Percentiles rank a stretch among this genome's conserved stretches.
These are phyloP conservation scores for Selaginella tamariscina DNA, from an alignment of 75 land plant species.

Conservation along the genomic window DNA sequence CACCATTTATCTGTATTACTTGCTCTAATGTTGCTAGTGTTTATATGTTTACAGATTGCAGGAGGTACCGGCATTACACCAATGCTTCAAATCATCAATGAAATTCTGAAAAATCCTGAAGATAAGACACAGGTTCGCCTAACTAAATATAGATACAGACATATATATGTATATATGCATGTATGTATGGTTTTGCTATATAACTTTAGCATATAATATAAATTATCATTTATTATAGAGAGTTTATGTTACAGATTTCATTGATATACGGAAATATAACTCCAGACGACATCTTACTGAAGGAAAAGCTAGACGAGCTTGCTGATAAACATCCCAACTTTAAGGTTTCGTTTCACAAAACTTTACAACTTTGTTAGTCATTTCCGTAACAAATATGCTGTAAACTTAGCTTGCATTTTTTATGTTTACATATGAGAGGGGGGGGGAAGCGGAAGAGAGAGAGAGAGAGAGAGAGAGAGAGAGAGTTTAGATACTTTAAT, in stretches of 20 bases:
- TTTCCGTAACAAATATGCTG: too few species aligned
- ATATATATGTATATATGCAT: not conserved
- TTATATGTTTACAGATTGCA: slow-evolving; percentile 52
- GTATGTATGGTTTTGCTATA: slow-evolving; percentile 5
- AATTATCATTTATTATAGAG: not conserved
- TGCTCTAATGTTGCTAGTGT: not conserved
- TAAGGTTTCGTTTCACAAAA: too few species aligned
- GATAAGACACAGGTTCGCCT: slow-evolving; percentile 70
- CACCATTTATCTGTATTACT: not conserved
- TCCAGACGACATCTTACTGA: slow-evolving; percentile 89
- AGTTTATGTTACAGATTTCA: slow-evolving; percentile 41
- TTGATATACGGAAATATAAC: slow-evolving; percentile 78
- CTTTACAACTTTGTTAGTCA: too few species aligned
- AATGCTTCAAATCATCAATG: slow-evolving; percentile 89
- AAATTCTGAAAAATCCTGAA: slow-evolving; percentile 74
- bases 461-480: too few species aligned
- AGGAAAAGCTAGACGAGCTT: slow-evolving; percentile 65
- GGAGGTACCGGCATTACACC: slow-evolving; percentile 97
- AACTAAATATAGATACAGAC: not conserved
- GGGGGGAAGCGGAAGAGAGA: too few species aligned
- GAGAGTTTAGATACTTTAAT: too few species aligned
- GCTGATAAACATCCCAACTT: slow-evolving; percentile 72
- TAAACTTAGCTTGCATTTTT: too few species aligned
- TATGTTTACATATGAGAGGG: too few species aligned
- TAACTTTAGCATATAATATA: not conserved